phyloP scores from a whole-genome alignment of 495 filamentous ascomycete genomes.

The Rostrohypoxylon terebratum region DNA sequence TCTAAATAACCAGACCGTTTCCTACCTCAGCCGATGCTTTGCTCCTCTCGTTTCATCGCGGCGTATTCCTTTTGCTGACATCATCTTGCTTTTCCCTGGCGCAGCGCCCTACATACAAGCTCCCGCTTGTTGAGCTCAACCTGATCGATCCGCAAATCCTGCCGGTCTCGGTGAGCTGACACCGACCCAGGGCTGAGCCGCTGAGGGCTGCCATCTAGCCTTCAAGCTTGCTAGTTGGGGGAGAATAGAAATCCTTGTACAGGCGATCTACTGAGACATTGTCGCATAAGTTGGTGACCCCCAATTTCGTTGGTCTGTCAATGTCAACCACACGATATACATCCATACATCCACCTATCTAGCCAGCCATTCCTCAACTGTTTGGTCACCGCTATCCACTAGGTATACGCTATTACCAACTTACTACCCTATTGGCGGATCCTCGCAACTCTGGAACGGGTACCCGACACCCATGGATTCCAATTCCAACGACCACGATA shows the following conservation, averaged over 20 bases:
- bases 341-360: background rate
- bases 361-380: conserved; percentile 27
- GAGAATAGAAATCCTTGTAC: conserved; percentile 34
- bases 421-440: conserved; percentile 30
- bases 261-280: conserved; percentile 43
- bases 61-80: conserved; percentile 44
- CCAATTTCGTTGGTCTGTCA: conserved; percentile 27
- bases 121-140: conserved; percentile 47
- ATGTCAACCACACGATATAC: conserved; percentile 6
- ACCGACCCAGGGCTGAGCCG: conserved; percentile 27
- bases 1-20: background rate
- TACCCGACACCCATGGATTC: conserved; percentile 27
- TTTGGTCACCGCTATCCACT: conserved; percentile 23
- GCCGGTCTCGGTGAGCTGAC: conserved; percentile 40
- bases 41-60: conserved; percentile 11
- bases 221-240: conserved; percentile 37
- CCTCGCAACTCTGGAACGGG: conserved; percentile 22
- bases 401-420: conserved; percentile 38
- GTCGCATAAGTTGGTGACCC: conserved; percentile 44
- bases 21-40: conserved; percentile 21
- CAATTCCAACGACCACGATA: conserved; percentile 2
- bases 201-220: conserved; percentile 29
- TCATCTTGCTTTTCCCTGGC: conserved; percentile 29
- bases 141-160: conserved; percentile 31
- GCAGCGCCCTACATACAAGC: conserved; percentile 21